Evolutionary conservation across 768 basidiomycete species (phyloP).

Genomic region (Mycena belliarum): DNA sequence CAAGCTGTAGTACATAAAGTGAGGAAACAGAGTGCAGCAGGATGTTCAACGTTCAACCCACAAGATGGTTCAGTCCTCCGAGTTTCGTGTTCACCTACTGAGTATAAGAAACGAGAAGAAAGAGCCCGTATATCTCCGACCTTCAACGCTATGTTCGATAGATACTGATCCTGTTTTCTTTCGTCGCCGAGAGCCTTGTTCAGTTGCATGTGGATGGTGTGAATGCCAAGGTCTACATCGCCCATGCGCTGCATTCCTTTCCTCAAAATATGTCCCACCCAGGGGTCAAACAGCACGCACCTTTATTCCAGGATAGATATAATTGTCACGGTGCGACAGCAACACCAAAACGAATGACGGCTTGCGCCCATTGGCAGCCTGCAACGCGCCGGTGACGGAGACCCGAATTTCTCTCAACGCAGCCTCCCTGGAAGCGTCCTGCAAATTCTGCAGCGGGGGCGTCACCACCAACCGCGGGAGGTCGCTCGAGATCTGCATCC

Average conservation of each 20-base stretch:
- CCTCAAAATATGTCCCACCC: not conserved
- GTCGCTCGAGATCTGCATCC: slow-evolving; percentile 49
- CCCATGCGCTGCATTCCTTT: slow-evolving; percentile 52
- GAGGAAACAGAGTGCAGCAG: no score
- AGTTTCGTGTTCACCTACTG: slow-evolving; percentile 75
- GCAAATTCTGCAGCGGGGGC: slow-evolving; percentile 25
- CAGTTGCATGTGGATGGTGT: slow-evolving; percentile 73
- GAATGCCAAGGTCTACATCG: slow-evolving; percentile 72
- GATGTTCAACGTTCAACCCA: no score
- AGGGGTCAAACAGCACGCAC: slow-evolving; percentile 23
- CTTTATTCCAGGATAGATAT: slow-evolving; percentile 81
- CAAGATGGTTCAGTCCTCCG: slow-evolving; percentile 75
- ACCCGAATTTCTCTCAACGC: slow-evolving; percentile 45
- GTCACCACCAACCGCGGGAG: slow-evolving; percentile 40
- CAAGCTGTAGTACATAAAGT: slow-evolving; percentile 42
- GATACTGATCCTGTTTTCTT: slow-evolving; percentile 73
- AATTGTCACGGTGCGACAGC: slow-evolving; percentile 67
- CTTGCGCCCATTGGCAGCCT: slow-evolving; percentile 26
- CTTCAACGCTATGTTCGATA: slow-evolving; percentile 47
- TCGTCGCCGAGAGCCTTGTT: slow-evolving; percentile 56
- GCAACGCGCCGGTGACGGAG: slow-evolving; percentile 35
- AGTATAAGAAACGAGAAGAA: no score
- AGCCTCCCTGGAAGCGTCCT: slow-evolving; percentile 37
- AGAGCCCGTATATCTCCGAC: no score
- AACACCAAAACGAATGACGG: slow-evolving; percentile 74